A percentile compares a stretch with the other conserved stretches of the same genome.
phyloP scores from a whole-genome alignment of 192 early-diverging fungal species.

The Podila minutissima region DNA sequence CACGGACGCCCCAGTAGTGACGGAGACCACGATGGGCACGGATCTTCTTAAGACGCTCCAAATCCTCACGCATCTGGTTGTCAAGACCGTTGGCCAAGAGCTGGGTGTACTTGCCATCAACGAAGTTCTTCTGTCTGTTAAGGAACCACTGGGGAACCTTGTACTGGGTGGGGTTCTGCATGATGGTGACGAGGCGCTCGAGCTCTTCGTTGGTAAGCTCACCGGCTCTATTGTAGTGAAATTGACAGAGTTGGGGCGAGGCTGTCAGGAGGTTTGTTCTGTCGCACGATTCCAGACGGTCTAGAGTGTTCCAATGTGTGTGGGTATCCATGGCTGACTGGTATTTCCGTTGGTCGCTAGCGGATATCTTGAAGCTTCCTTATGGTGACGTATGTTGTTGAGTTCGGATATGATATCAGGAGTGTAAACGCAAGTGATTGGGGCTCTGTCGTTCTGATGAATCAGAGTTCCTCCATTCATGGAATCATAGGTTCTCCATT shows the following conservation, averaged over 20 bases:
- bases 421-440: no score
- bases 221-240: conserved; percentile 78
- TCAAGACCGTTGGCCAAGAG: conserved; percentile 94
- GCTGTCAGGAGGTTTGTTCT: neutral
- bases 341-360: no score
- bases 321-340: no score
- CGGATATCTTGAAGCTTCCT: no score
- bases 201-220: conserved; percentile 98
- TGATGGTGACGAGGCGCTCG: conserved; percentile 97
- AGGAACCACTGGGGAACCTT: conserved; percentile 99
- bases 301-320: no score
- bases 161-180: conserved; percentile 99
- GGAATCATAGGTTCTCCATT: no score
- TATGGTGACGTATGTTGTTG: no score
- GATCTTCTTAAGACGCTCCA: conserved; percentile 99
- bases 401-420: no score
- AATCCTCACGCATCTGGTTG: conserved; percentile 97
- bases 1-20: conserved; percentile 98
- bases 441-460: no score
- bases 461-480: no score
- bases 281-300: no score
- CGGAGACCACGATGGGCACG: conserved; percentile 99
- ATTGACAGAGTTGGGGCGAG: no score
- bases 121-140: conserved; percentile 99
- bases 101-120: conserved; percentile 95